phyloP scores from a whole-genome alignment of 2,329 filamentous ascomycete species.

The Hypoxylon sp. region DNA sequence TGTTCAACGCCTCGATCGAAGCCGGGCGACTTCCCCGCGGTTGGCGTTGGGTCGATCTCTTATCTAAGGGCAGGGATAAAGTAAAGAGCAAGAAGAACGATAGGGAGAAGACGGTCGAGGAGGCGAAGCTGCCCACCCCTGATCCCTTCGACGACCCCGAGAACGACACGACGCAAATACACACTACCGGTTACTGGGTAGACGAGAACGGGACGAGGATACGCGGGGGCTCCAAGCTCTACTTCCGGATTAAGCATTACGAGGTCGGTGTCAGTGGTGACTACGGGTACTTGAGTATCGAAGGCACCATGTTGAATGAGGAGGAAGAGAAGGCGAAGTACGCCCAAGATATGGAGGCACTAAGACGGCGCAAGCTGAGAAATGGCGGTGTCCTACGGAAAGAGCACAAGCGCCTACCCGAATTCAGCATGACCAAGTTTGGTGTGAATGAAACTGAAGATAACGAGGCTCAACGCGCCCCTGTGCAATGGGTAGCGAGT shows the following conservation, averaged over 20 bases:
- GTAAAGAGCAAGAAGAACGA: slow-evolving; percentile 29
- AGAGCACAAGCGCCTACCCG: slow-evolving; percentile 58
- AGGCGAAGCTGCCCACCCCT: slow-evolving; percentile 55
- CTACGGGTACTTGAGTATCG: slow-evolving; percentile 85
- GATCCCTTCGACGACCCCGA: slow-evolving; percentile 58
- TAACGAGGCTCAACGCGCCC: slow-evolving; percentile 54
- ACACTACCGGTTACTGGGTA: slow-evolving; percentile 79
- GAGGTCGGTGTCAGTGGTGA: slow-evolving; percentile 82
- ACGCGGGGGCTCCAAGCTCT: slow-evolving; percentile 72
- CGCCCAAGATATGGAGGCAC: slow-evolving; percentile 64
- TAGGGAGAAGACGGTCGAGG: slow-evolving; percentile 41
- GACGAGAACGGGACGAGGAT: slow-evolving; percentile 79
- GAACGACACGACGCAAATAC: slow-evolving; percentile 66
- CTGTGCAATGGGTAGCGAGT: slow-evolving; percentile 55
- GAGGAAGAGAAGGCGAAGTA: slow-evolving; percentile 75
- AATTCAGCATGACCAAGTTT: slow-evolving; percentile 72
- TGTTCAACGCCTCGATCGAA: slow-evolving; percentile 92
- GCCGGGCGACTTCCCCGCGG: slow-evolving; percentile 78
- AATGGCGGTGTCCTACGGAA: slow-evolving; percentile 54
- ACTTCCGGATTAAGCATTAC: slow-evolving; percentile 86
- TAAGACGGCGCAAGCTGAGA: slow-evolving; percentile 57
- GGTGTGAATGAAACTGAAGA: slow-evolving; percentile 63
- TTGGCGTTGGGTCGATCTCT: slow-evolving; percentile 84
- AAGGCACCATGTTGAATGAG: slow-evolving; percentile 85
- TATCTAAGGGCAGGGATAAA: slow-evolving; percentile 55